Evolutionary conservation across 495 filamentous ascomycete genomes (phyloP).

Genomic region (Symbiotaphrina buchneri): DNA sequence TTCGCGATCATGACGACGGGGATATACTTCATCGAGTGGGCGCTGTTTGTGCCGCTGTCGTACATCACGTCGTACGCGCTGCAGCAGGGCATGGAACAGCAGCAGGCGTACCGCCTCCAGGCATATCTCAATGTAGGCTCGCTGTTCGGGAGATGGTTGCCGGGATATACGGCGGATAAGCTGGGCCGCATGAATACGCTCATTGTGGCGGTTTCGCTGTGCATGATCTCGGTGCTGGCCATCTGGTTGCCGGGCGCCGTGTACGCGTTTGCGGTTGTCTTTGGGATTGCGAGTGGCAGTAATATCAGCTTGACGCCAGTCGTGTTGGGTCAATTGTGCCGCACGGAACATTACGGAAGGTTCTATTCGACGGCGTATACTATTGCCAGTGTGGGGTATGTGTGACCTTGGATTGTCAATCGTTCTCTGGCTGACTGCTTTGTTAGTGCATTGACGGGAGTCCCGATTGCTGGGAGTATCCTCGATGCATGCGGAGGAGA

Average conservation of each 20-base stretch:
- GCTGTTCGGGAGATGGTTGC: slow-evolving; percentile 31
- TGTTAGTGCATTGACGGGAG: slow-evolving; percentile 44
- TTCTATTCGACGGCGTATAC: slow-evolving; percentile 79
- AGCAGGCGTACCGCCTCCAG: slow-evolving; percentile 19
- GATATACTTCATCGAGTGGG: slow-evolving; percentile 22
- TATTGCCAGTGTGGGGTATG: slow-evolving; percentile 63
- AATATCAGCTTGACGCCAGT: slow-evolving; percentile 76
- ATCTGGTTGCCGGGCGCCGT: slow-evolving; percentile 66
- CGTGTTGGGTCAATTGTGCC: slow-evolving; percentile 77
- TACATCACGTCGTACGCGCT: slow-evolving; percentile 31
- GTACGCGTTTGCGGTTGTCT: slow-evolving; percentile 50
- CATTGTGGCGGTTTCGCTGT: slow-evolving; percentile 33
- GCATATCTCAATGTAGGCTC: slow-evolving; percentile 29
- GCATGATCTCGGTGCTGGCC: slow-evolving; percentile 41
- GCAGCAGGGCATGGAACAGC: slow-evolving; percentile 18
- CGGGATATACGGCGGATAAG: slow-evolving; percentile 28
- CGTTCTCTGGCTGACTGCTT: slow-evolving; percentile 2
- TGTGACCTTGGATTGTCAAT: slow-evolving; percentile 1
- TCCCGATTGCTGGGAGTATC: slow-evolving; percentile 70
- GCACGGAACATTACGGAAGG: slow-evolving; percentile 63
- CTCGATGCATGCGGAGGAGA: slow-evolving; percentile 27
- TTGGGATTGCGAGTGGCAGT: slow-evolving; percentile 69
- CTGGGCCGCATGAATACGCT: slow-evolving; percentile 29
- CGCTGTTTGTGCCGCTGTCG: slow-evolving; percentile 32
- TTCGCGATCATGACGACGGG: slow-evolving; percentile 15